phyloP scores from a whole-genome alignment of 2,329 filamentous ascomycete species.

The Aspergillus pseudoterreus region DNA sequence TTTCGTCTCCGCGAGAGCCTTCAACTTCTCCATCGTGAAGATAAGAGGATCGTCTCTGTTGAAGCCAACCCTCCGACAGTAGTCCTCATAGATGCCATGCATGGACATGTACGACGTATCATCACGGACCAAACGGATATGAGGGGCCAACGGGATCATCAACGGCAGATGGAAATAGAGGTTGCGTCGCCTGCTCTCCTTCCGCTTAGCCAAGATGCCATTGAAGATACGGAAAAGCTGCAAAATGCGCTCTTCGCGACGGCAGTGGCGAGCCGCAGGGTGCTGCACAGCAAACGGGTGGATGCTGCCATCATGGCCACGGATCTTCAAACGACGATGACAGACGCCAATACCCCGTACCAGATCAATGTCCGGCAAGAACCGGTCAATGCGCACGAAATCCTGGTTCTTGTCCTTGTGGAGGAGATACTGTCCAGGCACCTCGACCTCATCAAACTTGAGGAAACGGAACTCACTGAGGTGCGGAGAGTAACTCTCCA shows the following conservation, averaged over 20 bases:
- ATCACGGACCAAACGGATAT: slow-evolving; percentile 93
- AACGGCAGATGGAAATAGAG: slow-evolving; percentile 93
- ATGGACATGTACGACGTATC: slow-evolving; percentile 91
- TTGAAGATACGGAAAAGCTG: slow-evolving; percentile 98
- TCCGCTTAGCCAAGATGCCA: slow-evolving; percentile 82
- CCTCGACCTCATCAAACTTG: slow-evolving; percentile 97
- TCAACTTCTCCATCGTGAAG: slow-evolving; percentile 92
- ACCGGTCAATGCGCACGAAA: slow-evolving; percentile 94
- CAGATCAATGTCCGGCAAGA: slow-evolving; percentile 90
- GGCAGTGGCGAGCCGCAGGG: slow-evolving; percentile 84
- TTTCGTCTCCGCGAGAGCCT: slow-evolving; percentile 69
- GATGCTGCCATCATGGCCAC: slow-evolving; percentile 94
- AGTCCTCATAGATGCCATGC: slow-evolving; percentile 93
- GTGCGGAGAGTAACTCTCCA: slow-evolving; percentile 85
- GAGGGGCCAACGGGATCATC: slow-evolving; percentile 92
- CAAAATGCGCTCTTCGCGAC: slow-evolving; percentile 88
- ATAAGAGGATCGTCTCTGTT: slow-evolving; percentile 94
- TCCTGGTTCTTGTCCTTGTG: slow-evolving; percentile 99
- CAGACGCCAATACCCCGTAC: slow-evolving; percentile 88
- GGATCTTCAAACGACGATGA: slow-evolving; percentile 89
- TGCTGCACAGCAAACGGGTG: slow-evolving; percentile 97
- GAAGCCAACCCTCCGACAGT: slow-evolving; percentile 80
- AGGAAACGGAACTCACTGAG: slow-evolving; percentile 96
- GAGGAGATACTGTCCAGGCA: slow-evolving; percentile 93
- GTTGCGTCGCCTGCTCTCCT: slow-evolving; percentile 90